These are phyloP conservation scores for Microstroma glucosiphilum DNA, from an alignment of 1,284 basidiomycete genomes.

Conservation along the genomic window DNA sequence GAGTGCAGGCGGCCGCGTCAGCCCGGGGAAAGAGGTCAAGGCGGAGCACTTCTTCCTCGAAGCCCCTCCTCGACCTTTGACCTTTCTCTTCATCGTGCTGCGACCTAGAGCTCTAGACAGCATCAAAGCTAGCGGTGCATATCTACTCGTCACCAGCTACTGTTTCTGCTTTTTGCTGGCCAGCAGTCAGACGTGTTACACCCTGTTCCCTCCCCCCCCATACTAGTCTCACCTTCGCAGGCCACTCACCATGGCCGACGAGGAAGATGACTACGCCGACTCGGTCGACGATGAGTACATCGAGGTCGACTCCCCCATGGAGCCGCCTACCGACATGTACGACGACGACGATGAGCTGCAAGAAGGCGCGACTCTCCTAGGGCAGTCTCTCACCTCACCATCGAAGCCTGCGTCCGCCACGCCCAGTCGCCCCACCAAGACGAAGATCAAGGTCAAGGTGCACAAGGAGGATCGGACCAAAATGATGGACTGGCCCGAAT, in stretches of 20 bases:
- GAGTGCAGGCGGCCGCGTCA: too few relatives aligned
- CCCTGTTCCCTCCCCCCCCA: too few relatives aligned
- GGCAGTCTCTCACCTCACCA: not conserved
- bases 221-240: not conserved
- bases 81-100: too few relatives aligned
- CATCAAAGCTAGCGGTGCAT: too few relatives aligned
- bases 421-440: not conserved
- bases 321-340: conserved; percentile 8
- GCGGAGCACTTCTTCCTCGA: too few relatives aligned
- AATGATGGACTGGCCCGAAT: conserved; percentile 36
- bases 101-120: too few relatives aligned
- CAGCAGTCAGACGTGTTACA: too few relatives aligned
- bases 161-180: too few relatives aligned
- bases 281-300: conserved; percentile 4
- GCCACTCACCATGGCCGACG: conserved; percentile 3
- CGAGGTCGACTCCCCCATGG: conserved; percentile 12
- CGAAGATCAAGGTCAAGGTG: not conserved
- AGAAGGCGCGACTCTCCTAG: not conserved
- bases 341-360: conserved; percentile 13
- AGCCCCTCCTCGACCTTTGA: too few relatives aligned
- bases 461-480: conserved; percentile 8
- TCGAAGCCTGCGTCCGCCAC: not conserved
- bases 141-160: too few relatives aligned
- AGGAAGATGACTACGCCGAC: conserved; percentile 5
- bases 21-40: too few relatives aligned